A percentile compares a stretch with the other conserved stretches of the same genome.
phyloP scores from a whole-genome alignment of 148 eudicot genomes.

The Pouteria glomerata region DNA sequence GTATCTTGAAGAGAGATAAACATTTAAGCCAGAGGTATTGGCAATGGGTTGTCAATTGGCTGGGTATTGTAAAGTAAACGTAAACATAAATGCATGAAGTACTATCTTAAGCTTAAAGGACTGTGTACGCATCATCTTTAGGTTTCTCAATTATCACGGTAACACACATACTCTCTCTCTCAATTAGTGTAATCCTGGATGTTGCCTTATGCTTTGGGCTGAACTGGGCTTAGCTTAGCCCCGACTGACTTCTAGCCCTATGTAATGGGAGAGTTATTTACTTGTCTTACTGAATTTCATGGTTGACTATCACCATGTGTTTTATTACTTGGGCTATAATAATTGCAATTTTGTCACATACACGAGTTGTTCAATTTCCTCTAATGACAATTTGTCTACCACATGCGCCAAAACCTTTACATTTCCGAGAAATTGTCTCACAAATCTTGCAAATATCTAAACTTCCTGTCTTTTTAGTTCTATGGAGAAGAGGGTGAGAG shows the following conservation, averaged over 20 bases:
- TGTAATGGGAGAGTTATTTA: not conserved
- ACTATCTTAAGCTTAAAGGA: not conserved
- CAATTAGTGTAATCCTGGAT: not conserved
- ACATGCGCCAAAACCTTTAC: not conserved
- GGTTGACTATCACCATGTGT: not conserved
- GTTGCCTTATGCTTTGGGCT: not conserved
- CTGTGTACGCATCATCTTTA: not conserved
- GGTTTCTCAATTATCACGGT: not conserved
- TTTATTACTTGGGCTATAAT: not conserved
- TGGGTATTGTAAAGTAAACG: not conserved
- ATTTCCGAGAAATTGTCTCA: conserved; percentile 7
- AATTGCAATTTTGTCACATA: not conserved
- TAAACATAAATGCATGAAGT: not conserved
- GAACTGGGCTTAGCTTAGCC: not conserved
- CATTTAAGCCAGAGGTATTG: not conserved
- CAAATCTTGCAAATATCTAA: conserved; percentile 12
- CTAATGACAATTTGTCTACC: not conserved
- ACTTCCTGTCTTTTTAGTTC: conserved; percentile 46
- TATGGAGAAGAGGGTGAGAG: conserved; percentile 67
- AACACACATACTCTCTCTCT: not conserved
- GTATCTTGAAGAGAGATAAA: not conserved
- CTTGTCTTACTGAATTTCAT: conserved; percentile 4
- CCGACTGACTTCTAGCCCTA: not conserved
- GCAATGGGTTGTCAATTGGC: not conserved
- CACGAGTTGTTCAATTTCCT: not conserved